A percentile compares a stretch with the other conserved stretches of the same genome.
These are phyloP conservation scores for Thelonectria discophora DNA, from an alignment of 2,329 filamentous ascomycete genomes.

Conservation along the genomic window DNA sequence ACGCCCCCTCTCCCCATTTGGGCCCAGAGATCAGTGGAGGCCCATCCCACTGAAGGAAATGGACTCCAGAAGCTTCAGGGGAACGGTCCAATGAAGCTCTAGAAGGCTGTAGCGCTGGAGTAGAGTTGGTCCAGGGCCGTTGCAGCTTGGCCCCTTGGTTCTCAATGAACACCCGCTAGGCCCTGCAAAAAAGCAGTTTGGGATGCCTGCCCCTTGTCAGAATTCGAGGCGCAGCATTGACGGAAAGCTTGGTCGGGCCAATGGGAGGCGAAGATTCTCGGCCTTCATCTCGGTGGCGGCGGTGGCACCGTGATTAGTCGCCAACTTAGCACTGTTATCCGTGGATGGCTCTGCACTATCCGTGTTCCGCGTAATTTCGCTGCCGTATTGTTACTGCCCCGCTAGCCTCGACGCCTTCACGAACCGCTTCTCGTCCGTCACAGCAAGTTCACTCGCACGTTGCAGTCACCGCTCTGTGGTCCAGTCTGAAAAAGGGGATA, in stretches of 20 bases:
- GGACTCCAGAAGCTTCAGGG: constrained; percentile 11
- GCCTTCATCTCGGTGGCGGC: constrained; percentile 40
- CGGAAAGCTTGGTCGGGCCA: constrained; percentile 42
- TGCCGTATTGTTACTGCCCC: constrained; percentile 17
- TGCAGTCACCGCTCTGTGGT: constrained; percentile 20
- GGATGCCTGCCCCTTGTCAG: constrained; percentile 9
- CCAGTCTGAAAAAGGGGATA: constrained; percentile 37
- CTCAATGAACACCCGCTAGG: background rate
- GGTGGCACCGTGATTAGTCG: constrained; percentile 38
- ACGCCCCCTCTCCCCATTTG: constrained; percentile 10
- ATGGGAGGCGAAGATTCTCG: constrained; percentile 28
- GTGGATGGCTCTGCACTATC: background rate
- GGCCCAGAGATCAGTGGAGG: constrained; percentile 1
- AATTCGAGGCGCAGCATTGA: constrained; percentile 36
- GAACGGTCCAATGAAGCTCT: background rate
- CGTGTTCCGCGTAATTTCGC: background rate
- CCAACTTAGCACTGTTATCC: constrained; percentile 28
- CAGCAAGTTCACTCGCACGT: constrained; percentile 27
- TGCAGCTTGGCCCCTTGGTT: constrained; percentile 1
- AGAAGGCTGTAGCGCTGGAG: constrained; percentile 1
- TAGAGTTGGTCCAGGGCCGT: background rate
- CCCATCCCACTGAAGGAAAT: constrained; percentile 18
- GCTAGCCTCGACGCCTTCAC: background rate
- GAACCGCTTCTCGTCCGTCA: background rate
- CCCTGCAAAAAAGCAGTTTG: constrained; percentile 11